phyloP scores from a whole-genome alignment of 106 monocot species.

The Alisma plantagoaquatica region DNA sequence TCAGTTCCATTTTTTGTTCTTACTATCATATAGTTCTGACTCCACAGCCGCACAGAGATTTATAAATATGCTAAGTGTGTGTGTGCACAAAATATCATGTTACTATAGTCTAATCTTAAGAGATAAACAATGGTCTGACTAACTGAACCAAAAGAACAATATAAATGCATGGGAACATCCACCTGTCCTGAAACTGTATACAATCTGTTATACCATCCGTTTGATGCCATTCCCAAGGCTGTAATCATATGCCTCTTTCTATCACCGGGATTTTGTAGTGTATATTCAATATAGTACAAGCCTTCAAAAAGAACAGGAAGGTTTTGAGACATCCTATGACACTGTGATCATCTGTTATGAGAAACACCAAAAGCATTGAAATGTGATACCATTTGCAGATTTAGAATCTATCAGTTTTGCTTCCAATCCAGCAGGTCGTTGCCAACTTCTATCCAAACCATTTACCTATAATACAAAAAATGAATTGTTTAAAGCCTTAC shows the following conservation, averaged over 20 bases:
- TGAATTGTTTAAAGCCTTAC: too few species aligned
- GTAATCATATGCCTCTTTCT: conserved; percentile 60
- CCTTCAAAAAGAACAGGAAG: conserved; percentile 27
- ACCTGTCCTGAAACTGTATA: conserved; percentile 96
- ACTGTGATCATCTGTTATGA: neutral
- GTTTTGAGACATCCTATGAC: neutral
- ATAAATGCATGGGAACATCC: neutral
- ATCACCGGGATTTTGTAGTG: conserved; percentile 88
- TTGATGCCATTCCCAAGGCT: conserved; percentile 65
- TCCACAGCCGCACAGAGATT: neutral
- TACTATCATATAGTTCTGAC: neutral
- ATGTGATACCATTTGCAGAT: conserved; percentile 48
- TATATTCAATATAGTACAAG: conserved; percentile 86
- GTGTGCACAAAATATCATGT: neutral
- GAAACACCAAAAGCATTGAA: neutral
- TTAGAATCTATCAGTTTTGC: conserved; percentile 77
- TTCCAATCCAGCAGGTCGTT: conserved; percentile 65
- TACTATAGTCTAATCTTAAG: neutral
- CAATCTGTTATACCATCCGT: conserved; percentile 92
- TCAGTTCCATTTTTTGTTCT: neutral
- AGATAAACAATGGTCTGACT: neutral
- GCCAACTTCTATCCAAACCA: conserved; percentile 93
- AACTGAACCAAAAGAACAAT: neutral
- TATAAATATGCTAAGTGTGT: neutral
- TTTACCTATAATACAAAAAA: conserved; percentile 55